phyloP scores from a whole-genome alignment of 2,329 filamentous ascomycete species.

The Spiromastix sp. region DNA sequence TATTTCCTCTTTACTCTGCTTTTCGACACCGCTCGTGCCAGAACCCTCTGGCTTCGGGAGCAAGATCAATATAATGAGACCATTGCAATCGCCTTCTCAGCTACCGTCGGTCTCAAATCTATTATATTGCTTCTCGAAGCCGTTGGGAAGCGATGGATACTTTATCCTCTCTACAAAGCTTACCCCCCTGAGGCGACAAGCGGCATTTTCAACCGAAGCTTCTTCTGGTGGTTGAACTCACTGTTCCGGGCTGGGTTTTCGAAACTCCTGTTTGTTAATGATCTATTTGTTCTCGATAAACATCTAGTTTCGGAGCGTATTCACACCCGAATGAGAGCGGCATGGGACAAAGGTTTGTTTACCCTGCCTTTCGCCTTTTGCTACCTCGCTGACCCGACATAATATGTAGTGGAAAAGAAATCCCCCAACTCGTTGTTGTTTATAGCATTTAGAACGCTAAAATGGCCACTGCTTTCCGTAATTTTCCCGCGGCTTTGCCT shows the following conservation, averaged over 20 bases:
- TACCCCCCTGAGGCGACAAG: slow-evolving; percentile 43
- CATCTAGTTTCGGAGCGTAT: slow-evolving; percentile 33
- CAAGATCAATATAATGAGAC: slow-evolving; percentile 20
- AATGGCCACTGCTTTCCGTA: slow-evolving; percentile 23
- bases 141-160: slow-evolving; percentile 32
- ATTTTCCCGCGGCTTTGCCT: slow-evolving; percentile 24
- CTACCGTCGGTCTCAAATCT: slow-evolving; percentile 32
- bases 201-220: slow-evolving; percentile 37
- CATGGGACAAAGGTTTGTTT: slow-evolving; percentile 30
- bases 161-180: slow-evolving; percentile 27
- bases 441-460: slow-evolving; percentile 8
- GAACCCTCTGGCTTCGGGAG: slow-evolving; percentile 34
- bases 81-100: slow-evolving; percentile 34
- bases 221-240: slow-evolving; percentile 47
- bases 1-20: slow-evolving; percentile 38
- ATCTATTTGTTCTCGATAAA: slow-evolving; percentile 37
- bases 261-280: slow-evolving; percentile 32
- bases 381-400: slow-evolving; percentile 9
- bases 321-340: slow-evolving; percentile 24
- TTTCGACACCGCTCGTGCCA: slow-evolving; percentile 36
- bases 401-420: slow-evolving; percentile 17
- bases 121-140: slow-evolving; percentile 37
- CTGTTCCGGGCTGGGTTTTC: slow-evolving; percentile 41
- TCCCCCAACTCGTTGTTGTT: slow-evolving; percentile 16
- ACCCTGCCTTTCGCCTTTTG: slow-evolving; percentile 4